phyloP scores from a whole-genome alignment of 2,329 filamentous ascomycete genomes.

The Paecilomyces niveus region DNA sequence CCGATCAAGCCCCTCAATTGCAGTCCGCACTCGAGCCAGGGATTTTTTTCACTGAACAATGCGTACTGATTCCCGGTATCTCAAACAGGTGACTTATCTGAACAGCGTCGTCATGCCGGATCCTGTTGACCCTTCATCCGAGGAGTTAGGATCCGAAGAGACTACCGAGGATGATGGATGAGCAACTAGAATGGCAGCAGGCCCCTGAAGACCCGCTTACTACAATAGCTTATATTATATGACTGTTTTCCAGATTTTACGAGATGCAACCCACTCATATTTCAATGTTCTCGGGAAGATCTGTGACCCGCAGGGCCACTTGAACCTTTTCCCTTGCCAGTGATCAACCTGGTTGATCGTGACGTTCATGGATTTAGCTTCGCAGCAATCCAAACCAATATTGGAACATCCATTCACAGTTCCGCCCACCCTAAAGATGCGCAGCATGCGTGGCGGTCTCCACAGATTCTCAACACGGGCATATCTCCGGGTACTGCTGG shows the following conservation, averaged over 20 bases:
- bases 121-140: conserved; percentile 32
- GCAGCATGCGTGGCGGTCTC: neutral
- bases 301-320: neutral
- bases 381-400: neutral
- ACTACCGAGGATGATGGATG: conserved; percentile 19
- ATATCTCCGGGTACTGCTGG: neutral
- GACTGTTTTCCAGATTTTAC: neutral
- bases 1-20: neutral
- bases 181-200: conserved; percentile 6
- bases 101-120: conserved; percentile 71
- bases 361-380: neutral
- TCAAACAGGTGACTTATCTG: conserved; percentile 57
- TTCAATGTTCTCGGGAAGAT: neutral
- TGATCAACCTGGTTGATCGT: neutral
- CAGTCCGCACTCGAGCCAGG: neutral
- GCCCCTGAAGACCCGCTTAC: conserved; percentile 1
- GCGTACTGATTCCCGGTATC: neutral
- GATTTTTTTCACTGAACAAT: neutral
- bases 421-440: neutral
- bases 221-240: neutral
- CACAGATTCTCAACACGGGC: neutral
- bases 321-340: neutral
- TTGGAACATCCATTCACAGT: neutral
- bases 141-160: conserved; percentile 26
- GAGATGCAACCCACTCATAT: neutral